A percentile compares a stretch with the other conserved stretches of the same genome.
phyloP scores from a whole-genome alignment of 495 filamentous ascomycete genomes.

The Neurospora sp. region DNA sequence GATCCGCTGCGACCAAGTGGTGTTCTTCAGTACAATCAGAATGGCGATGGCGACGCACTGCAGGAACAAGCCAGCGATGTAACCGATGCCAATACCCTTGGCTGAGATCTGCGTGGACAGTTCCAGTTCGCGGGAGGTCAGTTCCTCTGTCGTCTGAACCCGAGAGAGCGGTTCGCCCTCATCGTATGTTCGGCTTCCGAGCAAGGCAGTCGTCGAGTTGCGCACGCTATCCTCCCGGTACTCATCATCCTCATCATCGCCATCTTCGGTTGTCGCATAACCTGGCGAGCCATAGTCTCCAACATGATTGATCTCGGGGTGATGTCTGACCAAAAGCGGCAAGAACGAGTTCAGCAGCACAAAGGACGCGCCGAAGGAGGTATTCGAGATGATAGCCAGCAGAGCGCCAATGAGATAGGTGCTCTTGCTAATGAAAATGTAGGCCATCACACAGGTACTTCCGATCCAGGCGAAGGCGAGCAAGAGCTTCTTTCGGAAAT shows the following conservation, averaged over 20 bases:
- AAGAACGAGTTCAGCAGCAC: slow-evolving; percentile 78
- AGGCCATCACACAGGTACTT: slow-evolving; percentile 75
- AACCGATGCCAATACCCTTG: slow-evolving; percentile 83
- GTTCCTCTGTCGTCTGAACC: slow-evolving; percentile 27
- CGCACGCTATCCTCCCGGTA: slow-evolving; percentile 12
- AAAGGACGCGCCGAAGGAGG: slow-evolving; percentile 78
- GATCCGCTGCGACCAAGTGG: slow-evolving; percentile 66
- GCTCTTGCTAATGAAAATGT: slow-evolving; percentile 62
- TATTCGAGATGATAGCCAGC: slow-evolving; percentile 82
- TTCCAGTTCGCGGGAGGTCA: slow-evolving; percentile 54
- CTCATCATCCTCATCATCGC: slow-evolving; percentile 8
- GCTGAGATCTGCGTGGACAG: slow-evolving; percentile 81
- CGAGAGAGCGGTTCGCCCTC: slow-evolving; percentile 27
- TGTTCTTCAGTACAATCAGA: slow-evolving; percentile 56
- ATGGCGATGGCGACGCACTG: slow-evolving; percentile 69
- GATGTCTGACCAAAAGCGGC: slow-evolving; percentile 68
- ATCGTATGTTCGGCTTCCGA: slow-evolving; percentile 14
- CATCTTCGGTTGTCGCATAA: slow-evolving; percentile 1
- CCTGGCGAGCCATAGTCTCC: slow-evolving; percentile 3
- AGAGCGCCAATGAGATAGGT: slow-evolving; percentile 72
- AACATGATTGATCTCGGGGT: slow-evolving; percentile 42
- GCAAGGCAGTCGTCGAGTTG: slow-evolving; percentile 36
- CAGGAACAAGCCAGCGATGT: slow-evolving; percentile 69
- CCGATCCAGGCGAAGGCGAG: slow-evolving; percentile 75
- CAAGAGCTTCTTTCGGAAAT: slow-evolving; percentile 79